Evolutionary conservation across 2,329 filamentous ascomycete species (phyloP), one percentile per base, ranked within the genome.

Genomic region (Proliferodiscus dingleyae): DNA sequence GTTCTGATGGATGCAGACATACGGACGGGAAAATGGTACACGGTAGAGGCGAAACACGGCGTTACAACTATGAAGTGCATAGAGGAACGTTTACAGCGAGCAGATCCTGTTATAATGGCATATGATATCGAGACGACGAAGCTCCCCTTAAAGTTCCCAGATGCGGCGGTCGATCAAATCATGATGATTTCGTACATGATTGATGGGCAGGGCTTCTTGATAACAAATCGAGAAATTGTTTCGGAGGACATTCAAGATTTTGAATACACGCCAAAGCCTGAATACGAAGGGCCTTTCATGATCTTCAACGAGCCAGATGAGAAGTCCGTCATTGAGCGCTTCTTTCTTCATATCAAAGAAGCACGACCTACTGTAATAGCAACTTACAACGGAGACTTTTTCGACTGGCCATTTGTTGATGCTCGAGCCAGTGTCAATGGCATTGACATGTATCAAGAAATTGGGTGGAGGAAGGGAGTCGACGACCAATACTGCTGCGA

Each of bases 101-200:
- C 94, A 18, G 93, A 98, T 61, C 93, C 93, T 1, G 87, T 97
- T n/a, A 87, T 98, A 16, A 85, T 98, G 77, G 93, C 93, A n/a
- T 98, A 84, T 68, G 93, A 98, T 81, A 98, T 98, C 61, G 93
- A 98, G 68, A 98, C 93, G 2, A 91, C 88, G 4, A 98, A 98
- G 63, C 73, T 93, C 13, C 93, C 94, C 2, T 73, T 98, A 44
- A 98, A 98, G 66, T 98, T 98, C 58, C 94, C 93, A 21, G 94
- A 98, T 63, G 84, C 93, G 2, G 79, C 89, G 3, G 84, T 95
- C 52, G 93, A 98, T 68, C 91, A 95, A 65, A 85, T 98, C 62
- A 98, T 98, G 90, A 98, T 98, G 93, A 91, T 98, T 65, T 98
- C 94, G 24, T 98, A 98, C 72, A 98, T 98, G 94, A 97, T 98